Evolutionary conservation across 2,329 filamentous ascomycete genomes (phyloP), one percentile per base, ranked within the genome.

Genomic region (Tolypocladium endophyticum): DNA sequence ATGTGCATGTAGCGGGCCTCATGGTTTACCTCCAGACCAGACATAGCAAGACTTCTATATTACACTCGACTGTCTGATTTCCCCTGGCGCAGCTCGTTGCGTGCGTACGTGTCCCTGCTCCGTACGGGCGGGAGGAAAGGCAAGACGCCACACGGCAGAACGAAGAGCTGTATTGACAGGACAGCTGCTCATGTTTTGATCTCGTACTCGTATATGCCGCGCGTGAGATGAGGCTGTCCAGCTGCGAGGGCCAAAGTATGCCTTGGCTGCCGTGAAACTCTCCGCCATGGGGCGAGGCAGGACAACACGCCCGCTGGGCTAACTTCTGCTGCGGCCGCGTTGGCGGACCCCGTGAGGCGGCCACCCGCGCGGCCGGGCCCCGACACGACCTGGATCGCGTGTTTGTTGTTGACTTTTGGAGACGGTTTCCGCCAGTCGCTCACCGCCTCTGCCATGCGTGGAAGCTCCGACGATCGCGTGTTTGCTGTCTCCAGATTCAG

Each of bases 1-100:
- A 23, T 8, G 20, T 16, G 14, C 20, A 54, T 35, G 30, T 25
- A 7, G 30, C 9, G 30, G 50, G 20, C 9, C 35, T 35, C 12
- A 23, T 7, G 1, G 2, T 1, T n/a, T n/a, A n/a, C n/a, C 4
- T 7, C 16, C 39, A 0, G 3, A 28, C 12, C 18, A 8, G 47
- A 28, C 16, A 50, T 52, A 20, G 47, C 25, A 33, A n/a, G 30
- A 20, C 30, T 35, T 53, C 20, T 35, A 20, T n/a, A n/a, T 53
- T 18, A 28, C 5, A 30, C 12, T 50, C 4, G 12, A 14, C 30
- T 47, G 14, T 16, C 9, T 53, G 28, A 4, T 20, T n/a, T 53
- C 30, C 28, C 3, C 20, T n/a, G 14, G 20, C 20, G 50, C 6
- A 20, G 28, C 30, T 30, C 50, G 8, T 20, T 18, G 28, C 30